Evolutionary conservation across 169 alveolate species (phyloP), one percentile per base, ranked within the genome.

Genomic region (Plasmodium relictum): DNA sequence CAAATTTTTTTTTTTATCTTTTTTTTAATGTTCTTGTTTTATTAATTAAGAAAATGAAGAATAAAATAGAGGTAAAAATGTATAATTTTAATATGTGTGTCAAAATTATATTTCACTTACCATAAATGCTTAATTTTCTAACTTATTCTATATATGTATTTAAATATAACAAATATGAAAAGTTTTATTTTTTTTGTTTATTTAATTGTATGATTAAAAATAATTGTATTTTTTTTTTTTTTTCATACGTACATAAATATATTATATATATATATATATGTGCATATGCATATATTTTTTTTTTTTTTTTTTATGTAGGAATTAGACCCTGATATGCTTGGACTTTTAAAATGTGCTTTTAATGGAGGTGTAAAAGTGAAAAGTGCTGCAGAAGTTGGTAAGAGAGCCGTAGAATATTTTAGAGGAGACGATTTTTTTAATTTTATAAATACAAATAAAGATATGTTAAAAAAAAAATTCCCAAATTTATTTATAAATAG

Each of bases 351-450:
- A 52, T 83, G 70, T 44, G 91, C 91, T 39, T 83, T 83, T 20
- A 56, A 83, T 45, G 88, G 41, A 54, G 92, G 95, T 24, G 90
- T 92, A 45, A 74, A 92, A 44, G 93, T 92, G 20, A 92, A 92
- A 24, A 88, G 93, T 26, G 95, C 95, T 52, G 92, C 88, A 8
- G 94, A 93, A 66, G 94, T 95, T 54, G 97, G 97, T 50, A 95
- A 94, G 74, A 88, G 97, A 65, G 97, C 97, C 24, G 97, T 95
- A 42, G 97, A 95, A 44, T 95, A 94, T 74, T 93, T 95, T 18
- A 86, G 97, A 61, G 97, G 97, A 61, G 96, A 94, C 58, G 97
- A 95, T 61, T 91, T 95, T 66, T 54, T 69, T 10, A 76, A 93
- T 61, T 95, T 96, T 93, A 66, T 95, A 41, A 56, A 72, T 52